Evolutionary conservation across 495 filamentous ascomycete species (phyloP), one percentile per base, ranked within the genome.

Genomic region (Talaromyces thailandensis): DNA sequence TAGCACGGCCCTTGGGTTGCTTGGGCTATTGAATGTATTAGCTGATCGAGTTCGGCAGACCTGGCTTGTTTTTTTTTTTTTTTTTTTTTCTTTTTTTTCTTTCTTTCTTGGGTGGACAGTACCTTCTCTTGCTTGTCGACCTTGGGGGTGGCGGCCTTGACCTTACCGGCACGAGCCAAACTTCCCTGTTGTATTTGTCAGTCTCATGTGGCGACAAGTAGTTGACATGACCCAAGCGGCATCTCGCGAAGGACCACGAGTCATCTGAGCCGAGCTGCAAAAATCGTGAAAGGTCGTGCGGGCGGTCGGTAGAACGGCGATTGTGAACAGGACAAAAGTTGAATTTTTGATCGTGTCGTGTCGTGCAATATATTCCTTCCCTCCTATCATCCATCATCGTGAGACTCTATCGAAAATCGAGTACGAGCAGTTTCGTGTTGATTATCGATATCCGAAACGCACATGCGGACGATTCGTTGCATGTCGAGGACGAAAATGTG

Each of bases 1-100:
- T 93, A 68, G 94, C 94, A 70, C 94, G 92, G 75, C 94, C 94
- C 86, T 99, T 98, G 75, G 94, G 94, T 68, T 82, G 69, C 77
- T 80, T 80, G 66, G 71, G 68, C 76, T 80, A 76, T 75, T 78
- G 72, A 65, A 75, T 73, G 9, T 62, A 18, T 31, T 53, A 29
- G 43, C 14, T 25, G 25, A 43, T 12, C 21, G 56, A 40, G 26
- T 32, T 3, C 8, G 40, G 23, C 5, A 16, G 11, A 21, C 67
- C 64, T 52, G 63, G 56, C 57, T 65, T 61, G 64, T 63, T 45
- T 9, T 32, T 26, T 60, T 23, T n/a, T n/a, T n/a, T n/a, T n/a
- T n/a, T n/a, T n/a, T n/a, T n/a, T n/a, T n/a, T n/a, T n/a, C n/a
- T n/a, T n/a, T n/a, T n/a, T n/a, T n/a, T n/a, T n/a, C n/a, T n/a